Percentiles rank a stretch among this genome's conserved stretches.
Conservation (phyloP, 73 alveolate species). For the Durusdinium trenchii region DNA sequence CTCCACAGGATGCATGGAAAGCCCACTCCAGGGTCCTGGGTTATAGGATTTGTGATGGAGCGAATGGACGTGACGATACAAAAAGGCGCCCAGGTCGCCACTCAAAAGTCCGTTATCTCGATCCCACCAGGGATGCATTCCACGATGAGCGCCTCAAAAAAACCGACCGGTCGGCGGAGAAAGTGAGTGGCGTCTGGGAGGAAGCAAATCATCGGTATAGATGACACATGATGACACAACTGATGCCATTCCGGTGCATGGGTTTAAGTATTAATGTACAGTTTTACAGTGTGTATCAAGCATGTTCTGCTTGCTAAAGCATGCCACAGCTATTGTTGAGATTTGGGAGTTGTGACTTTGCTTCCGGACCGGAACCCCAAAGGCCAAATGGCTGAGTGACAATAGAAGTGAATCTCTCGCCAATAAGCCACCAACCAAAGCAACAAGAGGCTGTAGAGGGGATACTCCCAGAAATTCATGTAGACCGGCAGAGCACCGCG, state of each 20-base stretch:
- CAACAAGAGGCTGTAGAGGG: slow-evolving; percentile 32
- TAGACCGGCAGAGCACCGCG: background rate
- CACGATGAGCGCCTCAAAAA: slow-evolving; percentile 59
- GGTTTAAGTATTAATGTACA: background rate
- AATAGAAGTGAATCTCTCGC: slow-evolving; percentile 61
- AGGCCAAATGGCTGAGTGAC: too few species aligned
- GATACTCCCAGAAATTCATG: slow-evolving; percentile 31
- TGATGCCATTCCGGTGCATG: background rate
- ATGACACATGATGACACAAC: too few species aligned
- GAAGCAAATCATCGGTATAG: too few species aligned
- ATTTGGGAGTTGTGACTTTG: too few species aligned
- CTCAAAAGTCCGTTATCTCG: slow-evolving; percentile 48
- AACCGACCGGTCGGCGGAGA: background rate
- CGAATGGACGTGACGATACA: slow-evolving; percentile 87
- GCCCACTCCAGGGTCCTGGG: slow-evolving; percentile 90
- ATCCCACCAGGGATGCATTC: slow-evolving; percentile 95
- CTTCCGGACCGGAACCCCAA: too few species aligned
- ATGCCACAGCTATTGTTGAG: too few species aligned
- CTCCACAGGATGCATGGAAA: slow-evolving; percentile 84
- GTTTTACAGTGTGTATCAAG: background rate
- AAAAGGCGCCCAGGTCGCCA: slow-evolving; percentile 70
- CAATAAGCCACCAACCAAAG: slow-evolving; percentile 61
- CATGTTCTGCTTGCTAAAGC: too few species aligned
- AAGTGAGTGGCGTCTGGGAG: background rate
- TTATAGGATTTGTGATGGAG: slow-evolving; percentile 80